Evolutionary conservation across 176 grass and related monocot species (phyloP), one percentile per base, ranked within the genome.

Genomic region (Thinopyrum elongatum): DNA sequence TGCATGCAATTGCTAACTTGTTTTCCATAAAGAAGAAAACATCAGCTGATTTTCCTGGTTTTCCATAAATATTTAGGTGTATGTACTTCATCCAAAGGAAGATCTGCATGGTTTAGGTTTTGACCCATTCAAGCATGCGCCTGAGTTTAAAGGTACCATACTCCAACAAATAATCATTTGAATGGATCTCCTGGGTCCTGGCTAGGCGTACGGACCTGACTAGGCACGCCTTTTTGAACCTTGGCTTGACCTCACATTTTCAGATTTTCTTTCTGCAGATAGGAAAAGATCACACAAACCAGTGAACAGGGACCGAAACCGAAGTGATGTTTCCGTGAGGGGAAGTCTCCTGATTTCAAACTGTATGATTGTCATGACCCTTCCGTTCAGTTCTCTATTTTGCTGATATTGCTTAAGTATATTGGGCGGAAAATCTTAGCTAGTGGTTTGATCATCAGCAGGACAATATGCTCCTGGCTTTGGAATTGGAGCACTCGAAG

Each of bases 401-500:
- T 83, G 14, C 59, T 83, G 44, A 68, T 80, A 67, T 59, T 77
- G 11, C 68, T 77, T 57, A 33, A 28, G 33, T 81, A 82, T 42
- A 82, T 64, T 72, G 46, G 73, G 29, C 11, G 41, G 72, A 29
- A 46, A 64, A 74, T 41, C 69, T 81, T 90, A 84, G 30, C 76
- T 76, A 74, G 61, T 42, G 8, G 19, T 51, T 90, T 29, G 47
- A 88, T 90, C 86, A 89, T 91, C 89, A 98, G 93, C 90, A 88
- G 90, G 91, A 89, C 86, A 90, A 76, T 98, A 92, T 92, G 93
- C 93, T 31, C 91, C 96, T 62, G 93, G 93, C 36, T 98, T 98
- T 88, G 93, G 96, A 65, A 98, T 98, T 88, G 96, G 96, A 82
- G 96, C 96, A 70, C 91, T 98, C 1, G 96, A 98, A 86, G 96